Conservation (phyloP, 2,329 filamentous ascomycete genomes). For the Tricladium varicosporioides region DNA sequence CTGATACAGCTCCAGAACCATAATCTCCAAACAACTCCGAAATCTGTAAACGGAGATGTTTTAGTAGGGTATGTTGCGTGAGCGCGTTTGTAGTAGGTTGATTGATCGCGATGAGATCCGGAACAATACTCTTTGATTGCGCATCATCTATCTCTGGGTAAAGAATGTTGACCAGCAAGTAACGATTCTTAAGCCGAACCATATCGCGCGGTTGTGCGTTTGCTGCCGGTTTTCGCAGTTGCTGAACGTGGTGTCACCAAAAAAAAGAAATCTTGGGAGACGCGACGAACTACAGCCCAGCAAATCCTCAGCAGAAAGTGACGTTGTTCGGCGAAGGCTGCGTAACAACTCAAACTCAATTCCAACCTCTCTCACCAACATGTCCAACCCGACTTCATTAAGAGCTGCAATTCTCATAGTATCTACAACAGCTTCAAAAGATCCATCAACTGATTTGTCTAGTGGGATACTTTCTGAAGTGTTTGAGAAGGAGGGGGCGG, state of each 20-base stretch:
- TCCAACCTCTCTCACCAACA: constrained; percentile 25
- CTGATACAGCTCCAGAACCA: constrained; percentile 72
- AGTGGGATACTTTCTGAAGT: constrained; percentile 64
- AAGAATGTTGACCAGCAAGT: constrained; percentile 90
- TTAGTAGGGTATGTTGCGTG: constrained; percentile 62
- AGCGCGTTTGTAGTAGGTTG: constrained; percentile 74
- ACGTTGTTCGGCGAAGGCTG: not conserved
- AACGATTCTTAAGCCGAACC: constrained; percentile 96
- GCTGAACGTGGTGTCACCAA: constrained; percentile 40
- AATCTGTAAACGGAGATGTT: constrained; percentile 69
- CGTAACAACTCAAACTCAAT: not conserved
- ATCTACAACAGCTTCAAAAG: constrained; percentile 82
- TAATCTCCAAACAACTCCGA: constrained; percentile 82
- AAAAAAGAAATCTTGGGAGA: constrained; percentile 12
- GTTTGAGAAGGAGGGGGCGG: constrained; percentile 63
- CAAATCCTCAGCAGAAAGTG: not conserved
- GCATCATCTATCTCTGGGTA: constrained; percentile 59
- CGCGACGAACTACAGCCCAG: no score
- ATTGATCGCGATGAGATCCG: constrained; percentile 70
- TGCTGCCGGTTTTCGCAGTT: not conserved
- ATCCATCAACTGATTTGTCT: constrained; percentile 77
- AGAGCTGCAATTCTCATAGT: constrained; percentile 79
- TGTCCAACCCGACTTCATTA: constrained; percentile 46
- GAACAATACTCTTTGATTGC: constrained; percentile 38
- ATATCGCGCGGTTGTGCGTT: constrained; percentile 47